Conservation (phyloP, 768 basidiomycete species). For the Lepiota venenata region DNA sequence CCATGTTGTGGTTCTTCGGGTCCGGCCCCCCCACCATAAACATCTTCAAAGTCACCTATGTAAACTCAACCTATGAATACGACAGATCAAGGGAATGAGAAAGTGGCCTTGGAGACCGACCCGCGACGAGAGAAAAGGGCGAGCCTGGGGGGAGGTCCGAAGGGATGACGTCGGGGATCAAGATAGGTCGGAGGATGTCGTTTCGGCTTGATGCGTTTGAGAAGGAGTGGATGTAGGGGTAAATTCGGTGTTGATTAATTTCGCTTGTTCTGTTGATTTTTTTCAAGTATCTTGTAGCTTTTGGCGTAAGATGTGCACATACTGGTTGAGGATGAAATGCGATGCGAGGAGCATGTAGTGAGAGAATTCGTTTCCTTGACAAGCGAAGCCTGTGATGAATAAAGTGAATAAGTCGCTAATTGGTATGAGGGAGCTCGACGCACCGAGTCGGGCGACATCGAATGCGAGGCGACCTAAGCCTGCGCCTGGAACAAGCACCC, state of each 20-base stretch:
- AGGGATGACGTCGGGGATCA: constrained; percentile 83
- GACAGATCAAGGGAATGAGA: background rate
- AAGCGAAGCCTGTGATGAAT: constrained; percentile 65
- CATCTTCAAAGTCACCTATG: constrained; percentile 88
- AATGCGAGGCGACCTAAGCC: constrained; percentile 87
- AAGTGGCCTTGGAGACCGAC: constrained; percentile 31
- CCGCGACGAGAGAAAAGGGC: constrained; percentile 84
- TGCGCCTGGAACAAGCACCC: constrained; percentile 87
- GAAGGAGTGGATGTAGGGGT: constrained; percentile 91
- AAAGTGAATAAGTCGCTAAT: background rate
- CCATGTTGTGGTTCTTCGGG: constrained; percentile 67
- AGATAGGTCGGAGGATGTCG: constrained; percentile 63
- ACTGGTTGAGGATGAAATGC: constrained; percentile 87
- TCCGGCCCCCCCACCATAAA: constrained; percentile 64
- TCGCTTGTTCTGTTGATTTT: constrained; percentile 50
- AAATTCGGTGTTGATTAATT: constrained; percentile 69
- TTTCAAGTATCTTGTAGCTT: background rate
- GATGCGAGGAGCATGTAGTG: constrained; percentile 94
- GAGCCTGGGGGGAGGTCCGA: constrained; percentile 60
- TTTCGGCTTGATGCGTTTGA: constrained; percentile 67
- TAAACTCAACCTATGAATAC: constrained; percentile 3
- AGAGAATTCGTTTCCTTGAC: constrained; percentile 95
- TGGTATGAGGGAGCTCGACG: constrained; percentile 12
- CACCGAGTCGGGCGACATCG: constrained; percentile 82
- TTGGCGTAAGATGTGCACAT: constrained; percentile 14